Evolutionary conservation across 345 rosid genomes (phyloP), one percentile per base, ranked within the genome.

Genomic region (Sisymbrium altissimum): DNA sequence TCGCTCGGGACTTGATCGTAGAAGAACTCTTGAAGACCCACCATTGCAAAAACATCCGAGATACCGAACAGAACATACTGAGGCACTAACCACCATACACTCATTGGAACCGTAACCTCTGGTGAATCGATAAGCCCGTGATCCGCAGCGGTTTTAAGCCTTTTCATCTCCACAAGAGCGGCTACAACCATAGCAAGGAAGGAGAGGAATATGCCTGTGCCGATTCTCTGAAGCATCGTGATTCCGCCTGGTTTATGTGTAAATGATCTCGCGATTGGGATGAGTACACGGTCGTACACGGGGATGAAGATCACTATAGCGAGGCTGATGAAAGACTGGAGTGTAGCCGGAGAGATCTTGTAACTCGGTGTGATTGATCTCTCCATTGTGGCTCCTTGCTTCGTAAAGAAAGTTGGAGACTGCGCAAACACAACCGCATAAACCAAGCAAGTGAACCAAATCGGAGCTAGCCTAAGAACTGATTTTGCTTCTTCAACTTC

Each of bases 21-120:
- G 81, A 88, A 86, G 66, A 88, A 86, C 70, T 86, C 93, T 66
- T 86, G 93, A 29, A 88, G 78, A 62, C 93, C 93, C 74, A 88
- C 90, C 67, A 83, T 72, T 10, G 90, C 67, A 62, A 88, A 86
- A 27, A 76, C 90, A 46, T 86, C 87, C 1, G 90, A 54, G 19
- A 82, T 50, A 23, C 93, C 93, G 21, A 66, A 63, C 57, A 88
- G 68, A 8, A 83, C 63, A 38, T 86, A 88, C 58, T 88, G 93
- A 65, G 93, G 90, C 65, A 86, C 56, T 79, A 88, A 40, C 90
- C 90, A 86, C 86, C 87, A 88, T 39, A 88, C 79, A 25, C 85
- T 83, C 90, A 88, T 83, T 3, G 90, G 88, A 70, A 86, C 59
- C 0, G 82, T 83, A 11, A 40, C 84, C 3, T 78, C 78, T 3